These are phyloP conservation scores for Epichloe brachyelytri DNA, from an alignment of 2,329 filamentous ascomycete genomes.

Conservation along the genomic window DNA sequence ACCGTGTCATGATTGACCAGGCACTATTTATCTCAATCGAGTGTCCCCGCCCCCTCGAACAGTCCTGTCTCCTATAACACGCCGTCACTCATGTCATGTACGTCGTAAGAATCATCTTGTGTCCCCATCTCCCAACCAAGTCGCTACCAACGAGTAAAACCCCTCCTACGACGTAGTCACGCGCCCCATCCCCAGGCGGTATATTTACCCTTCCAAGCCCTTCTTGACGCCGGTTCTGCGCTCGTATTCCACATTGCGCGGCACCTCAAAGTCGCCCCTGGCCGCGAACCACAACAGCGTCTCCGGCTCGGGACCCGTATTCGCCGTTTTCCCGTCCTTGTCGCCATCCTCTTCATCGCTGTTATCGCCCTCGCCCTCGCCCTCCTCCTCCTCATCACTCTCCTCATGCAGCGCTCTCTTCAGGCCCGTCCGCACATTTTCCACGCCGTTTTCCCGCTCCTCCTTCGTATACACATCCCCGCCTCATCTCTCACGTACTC, in stretches of 20 bases:
- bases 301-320: conserved; percentile 30
- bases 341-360: conserved; percentile 14
- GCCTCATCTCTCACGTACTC: conserved; percentile 31
- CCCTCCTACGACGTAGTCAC: conserved; percentile 8
- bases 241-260: conserved; percentile 31
- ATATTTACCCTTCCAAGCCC: conserved; percentile 23
- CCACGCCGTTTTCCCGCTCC: conserved; percentile 52
- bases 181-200: conserved; percentile 12
- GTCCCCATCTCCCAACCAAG: conserved; percentile 26
- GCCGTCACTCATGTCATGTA: not conserved
- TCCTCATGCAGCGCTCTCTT: conserved; percentile 39
- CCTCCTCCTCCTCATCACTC: conserved; percentile 45
- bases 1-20: too few relatives aligned
- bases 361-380: conserved; percentile 29
- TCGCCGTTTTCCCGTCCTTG: conserved; percentile 13
- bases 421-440: conserved; percentile 62
- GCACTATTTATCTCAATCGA: too few relatives aligned
- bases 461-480: conserved; percentile 57
- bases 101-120: not conserved
- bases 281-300: conserved; percentile 33
- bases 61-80: too few relatives aligned
- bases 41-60: too few relatives aligned
- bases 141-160: not conserved
- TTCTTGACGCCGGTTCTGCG: conserved; percentile 20
- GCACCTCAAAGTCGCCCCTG: conserved; percentile 31